A percentile compares a stretch with the other conserved stretches of the same genome.
Evolutionary conservation across 1,139 yeast genomes (phyloP).

Genomic region (Sugiyamaella neomexicana): DNA sequence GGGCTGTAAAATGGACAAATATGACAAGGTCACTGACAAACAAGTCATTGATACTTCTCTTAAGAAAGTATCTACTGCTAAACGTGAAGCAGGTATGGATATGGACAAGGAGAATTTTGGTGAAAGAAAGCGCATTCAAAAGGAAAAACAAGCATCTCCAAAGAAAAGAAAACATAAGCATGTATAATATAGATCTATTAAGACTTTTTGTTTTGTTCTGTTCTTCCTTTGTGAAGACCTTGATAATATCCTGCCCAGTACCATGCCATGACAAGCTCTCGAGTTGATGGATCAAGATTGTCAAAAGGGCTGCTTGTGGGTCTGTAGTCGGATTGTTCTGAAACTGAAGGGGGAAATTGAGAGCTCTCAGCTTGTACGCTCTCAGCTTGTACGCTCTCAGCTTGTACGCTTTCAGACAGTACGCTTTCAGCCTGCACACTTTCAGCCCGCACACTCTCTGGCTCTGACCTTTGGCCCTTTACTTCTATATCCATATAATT

Average conservation of each 20-base stretch:
- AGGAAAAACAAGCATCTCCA: constrained; percentile 6
- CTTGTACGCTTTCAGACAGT: too few relatives aligned
- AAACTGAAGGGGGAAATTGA: too few relatives aligned
- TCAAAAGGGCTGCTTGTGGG: constrained; percentile 19
- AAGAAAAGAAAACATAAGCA: background rate
- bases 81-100: constrained; percentile 85
- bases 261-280: constrained; percentile 37
- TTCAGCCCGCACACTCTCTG: background rate
- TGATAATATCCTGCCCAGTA: constrained; percentile 40
- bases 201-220: background rate
- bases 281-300: constrained; percentile 30
- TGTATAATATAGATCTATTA: background rate
- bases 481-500: background rate
- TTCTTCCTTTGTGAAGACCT: constrained; percentile 31
- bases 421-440: background rate
- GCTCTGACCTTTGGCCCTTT: background rate
- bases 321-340: too few relatives aligned
- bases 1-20: constrained; percentile 70
- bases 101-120: constrained; percentile 93
- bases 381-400: too few relatives aligned
- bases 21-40: constrained; percentile 70
- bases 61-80: constrained; percentile 72
- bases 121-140: constrained; percentile 41
- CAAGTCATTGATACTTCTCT: constrained; percentile 68
- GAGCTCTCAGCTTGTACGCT: too few relatives aligned